Base-by-base conservation (phyloP, 1,284 basidiomycete species). In the Moniliophthora roreri region DNA sequence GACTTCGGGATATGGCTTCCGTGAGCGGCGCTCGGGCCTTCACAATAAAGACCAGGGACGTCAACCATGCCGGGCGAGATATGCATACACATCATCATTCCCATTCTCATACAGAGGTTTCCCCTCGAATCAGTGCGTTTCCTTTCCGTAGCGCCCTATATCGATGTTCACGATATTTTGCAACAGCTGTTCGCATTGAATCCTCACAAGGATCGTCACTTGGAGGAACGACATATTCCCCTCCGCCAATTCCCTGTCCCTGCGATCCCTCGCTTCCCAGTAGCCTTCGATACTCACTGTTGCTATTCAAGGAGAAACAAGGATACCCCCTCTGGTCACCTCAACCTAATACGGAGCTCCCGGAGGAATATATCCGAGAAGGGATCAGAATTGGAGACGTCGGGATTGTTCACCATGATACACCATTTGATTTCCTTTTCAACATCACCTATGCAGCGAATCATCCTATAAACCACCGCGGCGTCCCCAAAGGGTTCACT, bases 261-360 rank as follows among this genome's bases (percentile, higher is more conserved):
- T 34, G 37, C 11, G 51, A 53, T 41, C 46, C 51, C 21, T 48
- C 51, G 16, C 18, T 53, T 16, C 38, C 51, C 13, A 26, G 36
- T 18, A 53, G 36, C 37, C 13, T 13, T n/a, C 44, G 51, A 10
- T 54, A 54, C 24, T 40, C 53, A 16, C 18, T 46, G 5, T 40
- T 47, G 11, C 37, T 50, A 8, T 40, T 58, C 10, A 18, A 48
- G 15, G 52, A 58, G n/a, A 36, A 51, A 6, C 53, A 62, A 28
- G 71, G 69, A 3, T 69, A 63, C 51, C 69, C 69, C 1, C 46
- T 71, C 18, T 70, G 65, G 64, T 60, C 61, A 2, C 70, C 71
- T 6, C 62, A 66, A 48, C 63, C 63, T 15, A 58, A 58, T 28
- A 55, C 49, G 16, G 49, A 40, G 32, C 56, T 67, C 20, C 59